These are phyloP conservation scores for Vigna unguiculata DNA, from an alignment of 306 rosid species.

Conservation along the genomic window DNA sequence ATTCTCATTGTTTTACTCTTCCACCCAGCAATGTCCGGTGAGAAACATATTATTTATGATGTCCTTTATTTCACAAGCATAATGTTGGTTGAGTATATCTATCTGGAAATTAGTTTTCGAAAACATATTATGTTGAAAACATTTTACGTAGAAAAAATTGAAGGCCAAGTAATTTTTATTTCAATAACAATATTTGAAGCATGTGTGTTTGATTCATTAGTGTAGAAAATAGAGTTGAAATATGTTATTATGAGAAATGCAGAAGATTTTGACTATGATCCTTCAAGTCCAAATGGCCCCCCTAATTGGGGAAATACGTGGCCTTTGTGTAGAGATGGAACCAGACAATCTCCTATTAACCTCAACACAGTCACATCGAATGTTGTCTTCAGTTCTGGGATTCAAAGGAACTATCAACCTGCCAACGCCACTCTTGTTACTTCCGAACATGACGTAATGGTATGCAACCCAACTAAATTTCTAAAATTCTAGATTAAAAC, in stretches of 20 bases:
- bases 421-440: not conserved
- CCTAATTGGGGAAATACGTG: slow-evolving; percentile 2
- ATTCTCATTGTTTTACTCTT: not conserved
- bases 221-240: not conserved
- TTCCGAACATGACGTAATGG: not conserved
- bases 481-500: no score
- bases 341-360: not conserved
- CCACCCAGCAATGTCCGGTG: not conserved
- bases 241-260: not conserved
- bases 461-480: not conserved
- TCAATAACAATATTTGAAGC: no score
- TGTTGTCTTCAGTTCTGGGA: not conserved
- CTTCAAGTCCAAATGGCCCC: not conserved
- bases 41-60: not conserved
- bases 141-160: not conserved
- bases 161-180: not conserved
- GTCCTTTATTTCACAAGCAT: not conserved
- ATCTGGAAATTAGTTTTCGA: not conserved
- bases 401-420: not conserved
- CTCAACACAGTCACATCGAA: not conserved
- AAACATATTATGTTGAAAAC: not conserved
- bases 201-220: not conserved
- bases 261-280: not conserved
- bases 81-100: no score
- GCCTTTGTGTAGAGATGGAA: slow-evolving; percentile 3